Evolutionary conservation across 768 basidiomycete genomes (phyloP), one percentile per base, ranked within the genome.

Genomic region (Pulveroboletus sp.): DNA sequence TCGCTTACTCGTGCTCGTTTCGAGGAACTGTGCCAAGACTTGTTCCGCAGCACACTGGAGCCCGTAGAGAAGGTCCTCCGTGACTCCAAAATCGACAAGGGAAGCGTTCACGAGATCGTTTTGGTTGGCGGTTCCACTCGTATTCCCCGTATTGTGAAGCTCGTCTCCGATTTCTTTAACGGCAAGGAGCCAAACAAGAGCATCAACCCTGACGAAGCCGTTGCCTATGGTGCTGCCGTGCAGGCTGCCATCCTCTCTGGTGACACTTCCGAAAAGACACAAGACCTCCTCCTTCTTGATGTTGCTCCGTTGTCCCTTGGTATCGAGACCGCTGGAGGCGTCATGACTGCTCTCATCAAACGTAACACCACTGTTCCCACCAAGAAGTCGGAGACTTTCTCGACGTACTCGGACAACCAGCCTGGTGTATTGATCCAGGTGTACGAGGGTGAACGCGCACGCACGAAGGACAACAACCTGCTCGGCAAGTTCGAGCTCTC

Each of bases 131-230:
- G 95, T 53, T 98, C 95, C 41, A 97, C 95, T 47, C 94, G 94
- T 83, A 97, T 98, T 57, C 95, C 95, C 58, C 90, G 91, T 70
- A 88, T 98, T 63, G 86, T 92, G 69, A 94, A 97, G 74, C 90
- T 97, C 67, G 91, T 98, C 49, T 94, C 91, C 57, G 94, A 97
- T 72, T 97, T 90, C 83, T 97, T 97, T 80, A 91, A 90, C 69
- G 94, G 94, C 69, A 94, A 94, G 79, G 94, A 97, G 76, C 94
- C 92, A 63, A 94, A 93, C 81, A 97, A 94, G 82, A 88, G 87
- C 75, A 97, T 98, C 79, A 97, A 98, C 84, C 95, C 95, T 44
- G 95, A 98, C 58, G 95, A 97, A 75, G 94, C 95, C 48, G 94
- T 98, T 50, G 95, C 95, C 17, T 97, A 97, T 70, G 94, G 95